phyloP scores from a whole-genome alignment of 768 basidiomycete genomes.

The Lepiota subincarnata region DNA sequence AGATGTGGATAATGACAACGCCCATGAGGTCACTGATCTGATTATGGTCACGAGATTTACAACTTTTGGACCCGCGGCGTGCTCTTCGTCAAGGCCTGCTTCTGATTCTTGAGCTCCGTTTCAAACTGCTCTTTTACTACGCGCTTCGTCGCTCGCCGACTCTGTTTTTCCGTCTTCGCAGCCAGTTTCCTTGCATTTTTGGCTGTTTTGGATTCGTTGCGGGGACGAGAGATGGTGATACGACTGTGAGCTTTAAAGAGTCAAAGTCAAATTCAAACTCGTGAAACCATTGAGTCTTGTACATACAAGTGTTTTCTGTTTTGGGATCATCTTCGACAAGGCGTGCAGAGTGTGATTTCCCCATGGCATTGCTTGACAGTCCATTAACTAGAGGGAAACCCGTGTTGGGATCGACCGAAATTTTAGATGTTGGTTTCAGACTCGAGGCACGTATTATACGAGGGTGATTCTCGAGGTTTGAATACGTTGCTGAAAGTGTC shows the following conservation, averaged over 20 bases:
- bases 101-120: conserved; percentile 59
- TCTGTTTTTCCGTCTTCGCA: conserved; percentile 62
- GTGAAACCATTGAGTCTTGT: no score
- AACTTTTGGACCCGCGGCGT: conserved; percentile 44
- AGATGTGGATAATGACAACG: conserved; percentile 4
- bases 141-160: conserved; percentile 66
- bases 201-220: conserved; percentile 72
- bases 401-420: conserved; percentile 69
- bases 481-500: conserved; percentile 74
- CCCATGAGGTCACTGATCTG: conserved; percentile 8
- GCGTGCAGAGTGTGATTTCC: conserved; percentile 15
- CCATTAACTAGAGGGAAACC: conserved; percentile 59
- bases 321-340: conserved; percentile 11
- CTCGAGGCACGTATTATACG: conserved; percentile 73
- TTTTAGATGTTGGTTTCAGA: conserved; percentile 51
- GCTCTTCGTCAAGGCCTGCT: conserved; percentile 44
- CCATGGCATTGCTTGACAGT: conserved; percentile 9
- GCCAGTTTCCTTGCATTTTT: conserved; percentile 70
- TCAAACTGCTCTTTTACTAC: conserved; percentile 58
- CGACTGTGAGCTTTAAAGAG: conserved; percentile 17
- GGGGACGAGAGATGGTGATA: conserved; percentile 52
- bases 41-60: conserved; percentile 17
- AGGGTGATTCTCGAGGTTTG: conserved; percentile 98
- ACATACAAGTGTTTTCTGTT: conserved; percentile 21
- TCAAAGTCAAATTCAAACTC: no score